Evolutionary conservation across 805 yeast species (phyloP), one percentile per base, ranked within the genome.

Genomic region (Wickerhamiella spandovensis): DNA sequence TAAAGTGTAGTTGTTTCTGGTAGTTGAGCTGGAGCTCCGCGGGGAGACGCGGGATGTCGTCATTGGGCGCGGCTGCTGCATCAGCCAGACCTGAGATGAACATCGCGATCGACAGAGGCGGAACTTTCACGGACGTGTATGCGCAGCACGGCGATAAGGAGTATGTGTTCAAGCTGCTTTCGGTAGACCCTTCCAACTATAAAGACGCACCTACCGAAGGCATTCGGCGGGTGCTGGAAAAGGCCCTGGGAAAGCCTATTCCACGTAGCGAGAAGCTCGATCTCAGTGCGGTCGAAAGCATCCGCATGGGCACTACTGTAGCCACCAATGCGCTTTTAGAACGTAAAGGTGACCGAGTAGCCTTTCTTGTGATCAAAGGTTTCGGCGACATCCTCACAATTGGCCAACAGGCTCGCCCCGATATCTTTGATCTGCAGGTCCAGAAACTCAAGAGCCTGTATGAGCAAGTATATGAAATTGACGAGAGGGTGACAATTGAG

Each of bases 261-360:
- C 81, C 88, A 3, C 71, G 84, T 47, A 76, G 77, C 8, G 64
- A 64, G 37, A 79, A 77, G 2, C 65, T 88, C 52, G 86, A 82
- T 2, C 49, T 67, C 23, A 47, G 54, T 5, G 66, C 67, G 2
- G 83, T 87, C 38, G 79, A 77, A 49, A 75, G 81, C 43, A 78
- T 88, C 46, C 72, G 95, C 50, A 81, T 89, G 84, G 97, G 97
- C 2, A 88, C 97, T 3, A 89, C 97, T 0, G 92, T 88, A 10
- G 97, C 98, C 1, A 90, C 97, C 7, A 90, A 90, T 67, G 96
- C 97, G 1, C 73, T 92, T 32, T 72, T 90, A 53, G 97, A 90
- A 62, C 74, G 97, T 54, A 88, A 88, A 61, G 98, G 97, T 48
- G 94, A 88, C 51, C 70, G 79, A 30, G 89, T 94, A 58, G 94